Evolutionary conservation across 768 basidiomycete species (phyloP), one percentile per base, ranked within the genome.

Genomic region (Mycena floridula): DNA sequence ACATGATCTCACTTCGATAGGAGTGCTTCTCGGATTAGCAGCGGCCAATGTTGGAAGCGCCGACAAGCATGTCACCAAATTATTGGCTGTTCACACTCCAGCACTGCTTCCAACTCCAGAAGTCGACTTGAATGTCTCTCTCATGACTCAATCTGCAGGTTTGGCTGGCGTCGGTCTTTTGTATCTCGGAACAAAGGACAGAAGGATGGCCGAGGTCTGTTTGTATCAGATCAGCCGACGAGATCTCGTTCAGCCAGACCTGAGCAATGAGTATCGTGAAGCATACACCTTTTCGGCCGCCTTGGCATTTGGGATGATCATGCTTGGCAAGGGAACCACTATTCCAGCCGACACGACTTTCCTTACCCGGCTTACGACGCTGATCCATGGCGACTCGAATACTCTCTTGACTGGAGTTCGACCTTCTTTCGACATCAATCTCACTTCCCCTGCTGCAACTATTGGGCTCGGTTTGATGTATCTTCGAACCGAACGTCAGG

Each of bases 1-100:
- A 56, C 94, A 98, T 59, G 94, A 98, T 54, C 73, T 91, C 50
- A 98, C 95, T 0, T 92, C 91, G 2, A 91, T 96, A 38, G 96
- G 87, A 2, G 77, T 98, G 32, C 74, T 99, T 0, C 79, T 99
- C 4, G 96, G 96, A n/a, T 73, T 98, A 36, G 82, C 92, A 2
- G 90, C 91, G 2, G 89, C 93, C 1, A 89, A 92, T 53, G 72
- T 91, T 24, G 95, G 93, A 5, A 89, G 75, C 45, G 79, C 79
- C 28, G 89, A 96, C 55, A 73, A 79, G 46, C 88, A 93, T 54
- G 83, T 98, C 50, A 96, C 91, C 7, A 92, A 91, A 56, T 68
- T 97, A 21, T 67, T 98, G 12, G 89, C 92, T 0, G 89, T 97
- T 4, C 93, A 97, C 56, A 92, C 92, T 0, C 90, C 92, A 1